Base-by-base conservation (phyloP, 1,284 basidiomycete species). In the Malassezia furfur region DNA sequence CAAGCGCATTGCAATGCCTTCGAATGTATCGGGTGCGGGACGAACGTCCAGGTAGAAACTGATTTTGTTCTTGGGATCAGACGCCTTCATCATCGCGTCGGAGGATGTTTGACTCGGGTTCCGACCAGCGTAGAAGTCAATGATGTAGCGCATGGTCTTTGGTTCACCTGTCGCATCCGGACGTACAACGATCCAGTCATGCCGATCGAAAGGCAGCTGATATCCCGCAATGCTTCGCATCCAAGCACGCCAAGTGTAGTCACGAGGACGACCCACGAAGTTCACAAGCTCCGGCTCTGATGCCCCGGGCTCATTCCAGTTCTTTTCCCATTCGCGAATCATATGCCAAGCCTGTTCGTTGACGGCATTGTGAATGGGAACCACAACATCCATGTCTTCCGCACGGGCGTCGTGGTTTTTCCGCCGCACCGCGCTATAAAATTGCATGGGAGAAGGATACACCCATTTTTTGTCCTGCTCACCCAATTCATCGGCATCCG, bases 281-380 rank as follows among this genome's bases (percentile, higher is more conserved):
- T 82, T 90, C 56, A 91, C 83, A 21, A 91, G 80, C 77, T 83
- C 85, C 44, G 85, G 68, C 5, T 89, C 89, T 19, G 55, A 48
- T 0, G 53, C 30, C 2, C 40, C 49, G 1, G 48, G 38, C 11
- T 38, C 50, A n/a, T 54, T 38, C 43, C 55, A 57, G 8, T 15
- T 22, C 3, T 30, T 76, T 76, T 98, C 93, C 93, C 93, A 99
- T 60, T 82, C 83, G 72, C 91, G 76, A 46, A 99, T 82, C 75
- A 94, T 85, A 46, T 79, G 78, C 93, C 93, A 99, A 3, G 91
- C 89, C 58, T 87, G 84, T 77, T 98, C 94, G 72, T 99, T 99
- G 57, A 98, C 94, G 31, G 93, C 93, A 72, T 98, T 99, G 77
- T 99, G 93, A 55, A 99, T 98, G 7, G 93, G 93, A 7, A 99